These are phyloP conservation scores for Ceratobasidium sp. DNA, from an alignment of 1,284 basidiomycete species.

Conservation along the genomic window DNA sequence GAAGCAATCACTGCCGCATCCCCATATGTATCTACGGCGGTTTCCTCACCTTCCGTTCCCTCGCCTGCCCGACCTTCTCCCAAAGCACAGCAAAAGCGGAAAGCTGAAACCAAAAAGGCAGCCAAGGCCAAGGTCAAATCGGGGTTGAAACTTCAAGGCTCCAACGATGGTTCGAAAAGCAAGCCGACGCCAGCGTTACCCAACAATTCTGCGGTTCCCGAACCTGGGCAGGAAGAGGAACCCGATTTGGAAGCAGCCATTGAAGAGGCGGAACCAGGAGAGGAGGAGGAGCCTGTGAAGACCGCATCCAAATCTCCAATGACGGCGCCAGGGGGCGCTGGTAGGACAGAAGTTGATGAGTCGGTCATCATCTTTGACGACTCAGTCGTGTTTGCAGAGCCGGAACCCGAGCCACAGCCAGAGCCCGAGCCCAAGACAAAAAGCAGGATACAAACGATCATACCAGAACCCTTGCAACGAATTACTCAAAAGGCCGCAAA, in stretches of 20 bases:
- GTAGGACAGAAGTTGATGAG: not conserved
- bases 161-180: not conserved
- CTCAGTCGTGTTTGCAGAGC: not conserved
- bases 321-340: not conserved
- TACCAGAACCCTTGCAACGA: constrained; percentile 3
- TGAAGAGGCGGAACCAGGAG: not conserved
- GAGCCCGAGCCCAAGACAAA: constrained; percentile 1
- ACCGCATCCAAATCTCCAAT: not conserved
- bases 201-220: not conserved
- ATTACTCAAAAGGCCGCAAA: not conserved
- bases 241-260: not conserved
- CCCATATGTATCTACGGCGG: not conserved
- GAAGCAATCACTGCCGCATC: not conserved
- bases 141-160: not conserved
- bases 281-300: not conserved
- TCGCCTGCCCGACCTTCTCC: not conserved
- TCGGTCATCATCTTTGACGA: not conserved
- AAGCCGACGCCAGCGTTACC: too few species aligned
- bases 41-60: not conserved
- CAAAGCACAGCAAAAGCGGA: not conserved
- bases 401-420: not conserved
- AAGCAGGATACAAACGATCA: constrained; percentile 22
- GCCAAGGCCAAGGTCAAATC: not conserved
- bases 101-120: not conserved
- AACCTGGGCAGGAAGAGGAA: not conserved